Evolutionary conservation across 2,329 filamentous ascomycete species (phyloP), one percentile per base, ranked within the genome.

Genomic region (Claviceps capensis): DNA sequence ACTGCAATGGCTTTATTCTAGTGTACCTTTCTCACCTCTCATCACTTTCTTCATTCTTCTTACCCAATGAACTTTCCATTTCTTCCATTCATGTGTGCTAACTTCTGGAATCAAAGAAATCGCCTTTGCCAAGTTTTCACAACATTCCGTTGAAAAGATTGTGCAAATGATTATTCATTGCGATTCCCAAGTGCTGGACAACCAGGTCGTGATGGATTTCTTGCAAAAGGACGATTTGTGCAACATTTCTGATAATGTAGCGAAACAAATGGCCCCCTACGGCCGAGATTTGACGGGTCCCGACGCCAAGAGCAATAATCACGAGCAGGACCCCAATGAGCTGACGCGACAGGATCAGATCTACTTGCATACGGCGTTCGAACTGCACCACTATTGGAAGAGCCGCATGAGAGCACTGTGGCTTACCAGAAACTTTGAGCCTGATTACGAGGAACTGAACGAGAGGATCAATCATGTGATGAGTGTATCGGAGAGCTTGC

Each of bases 331-430:
- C 67, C 91, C 91, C 1, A 69, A 67, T 5, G 93, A 98, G 63
- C 81, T 98, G 50, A 96, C 91, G 2, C 78, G 90, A 56, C 89
- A 97, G 67, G 93, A 98, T 70, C 91, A 97, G 69, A 86, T 98
- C 52, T 98, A 90, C 65, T 75, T 98, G 26, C 87, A 85, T 65
- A 97, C 93, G 4, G 88, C 91, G 1, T 97, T 86, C 62, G 93
- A 98, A 67, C 73, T 97, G 57, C 89, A 95, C 59, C 90, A 96
- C 66, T 98, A 98, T 72, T 98, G 93, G 93, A 96, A 95, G 76
- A 88, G 88, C 55, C 84, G 93, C 67, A 97, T 97, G 84, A 81
- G 93, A 59, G 93, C 93, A 40, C 76, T 98, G 58, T 78, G 83
- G 2, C 72, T 97, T 58, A 96, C 89, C 4, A 82, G 83, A 61